Base-by-base conservation (phyloP, 371 early-diverging fungal genomes). In the Entomophthora muscae region DNA sequence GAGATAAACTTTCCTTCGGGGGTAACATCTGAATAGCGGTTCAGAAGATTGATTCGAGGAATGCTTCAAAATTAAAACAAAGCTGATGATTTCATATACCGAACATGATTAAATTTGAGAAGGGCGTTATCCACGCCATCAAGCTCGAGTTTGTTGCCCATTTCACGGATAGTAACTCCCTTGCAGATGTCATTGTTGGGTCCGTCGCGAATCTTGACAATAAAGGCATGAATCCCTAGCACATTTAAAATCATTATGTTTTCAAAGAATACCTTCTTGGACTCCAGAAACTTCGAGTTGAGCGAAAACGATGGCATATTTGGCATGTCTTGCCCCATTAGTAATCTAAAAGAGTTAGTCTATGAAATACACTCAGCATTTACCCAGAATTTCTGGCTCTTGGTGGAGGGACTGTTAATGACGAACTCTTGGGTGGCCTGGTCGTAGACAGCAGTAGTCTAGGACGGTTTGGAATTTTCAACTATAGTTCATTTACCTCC, bases 301-400 rank as follows among this genome's bases (percentile, higher is more conserved):
- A 21, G 86, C 85, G 71, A 85, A 87, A 1, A 87, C 87, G 65
- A 83, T 64, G 53, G 74, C 69, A 72, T 75, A 83, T 67, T 82
- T 83, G 66, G 83, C 80, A 72, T 86, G 83, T 7, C 80, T 69
- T 56, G 80, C 79, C 13, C 62, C 58, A 32, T 63, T 63, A 5
- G 64, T 58, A 52, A 63, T 57, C 56, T 42, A 32, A 29, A n/a
- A n/a, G n/a, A n/a, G n/a, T 27, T 24, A 52, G 3, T 61, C 17
- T 0, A 12, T 10, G 7, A 24, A 17, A 68, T 23, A 52, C 68
- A 32, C 67, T 71, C 74, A 67, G 78, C 75, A 56, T 82, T 83
- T 66, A 84, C 81, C 87, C 87, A 86, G 72, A 80, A 84, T 70
- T 87, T 85, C 65, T 81, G 81, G 29, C 82, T 78, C 57, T 79